phyloP scores from a whole-genome alignment of 2,329 filamentous ascomycete genomes.

The Fusarium miscanthi region DNA sequence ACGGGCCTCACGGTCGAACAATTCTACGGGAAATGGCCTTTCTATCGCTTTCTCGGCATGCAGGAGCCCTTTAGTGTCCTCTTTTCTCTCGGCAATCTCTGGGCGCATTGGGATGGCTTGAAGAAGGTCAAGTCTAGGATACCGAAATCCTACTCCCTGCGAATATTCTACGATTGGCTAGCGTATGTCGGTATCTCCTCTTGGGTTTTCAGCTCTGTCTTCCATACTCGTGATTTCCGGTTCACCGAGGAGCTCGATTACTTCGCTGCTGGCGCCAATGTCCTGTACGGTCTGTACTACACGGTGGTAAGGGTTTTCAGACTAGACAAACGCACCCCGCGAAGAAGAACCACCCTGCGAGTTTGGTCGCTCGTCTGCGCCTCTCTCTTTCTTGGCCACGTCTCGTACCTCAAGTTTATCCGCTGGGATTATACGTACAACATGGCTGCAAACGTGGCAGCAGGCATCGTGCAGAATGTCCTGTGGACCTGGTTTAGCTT shows the following conservation, averaged over 20 bases:
- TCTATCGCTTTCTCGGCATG: conserved; percentile 88
- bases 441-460: conserved; percentile 91
- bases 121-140: conserved; percentile 75
- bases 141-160: conserved; percentile 78
- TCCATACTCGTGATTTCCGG: conserved; percentile 89
- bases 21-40: conserved; percentile 99
- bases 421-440: conserved; percentile 98
- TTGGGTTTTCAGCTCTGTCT: conserved; percentile 91
- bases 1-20: conserved; percentile 79
- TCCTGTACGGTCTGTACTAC: conserved; percentile 93
- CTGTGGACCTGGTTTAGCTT: conserved; percentile 90
- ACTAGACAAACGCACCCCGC: conserved; percentile 70
- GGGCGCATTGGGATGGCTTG: conserved; percentile 84
- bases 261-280: conserved; percentile 88
- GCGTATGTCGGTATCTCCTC: conserved; percentile 83
- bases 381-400: conserved; percentile 77
- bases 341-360: conserved; percentile 65
- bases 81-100: conserved; percentile 92
- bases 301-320: conserved; percentile 84
- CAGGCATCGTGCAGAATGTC: conserved; percentile 82
- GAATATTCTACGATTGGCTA: conserved; percentile 82
- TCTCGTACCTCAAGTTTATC: conserved; percentile 86
- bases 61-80: conserved; percentile 95
- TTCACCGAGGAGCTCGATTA: conserved; percentile 96
- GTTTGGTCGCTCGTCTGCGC: conserved; percentile 82